Evolutionary conservation across 1,284 basidiomycete species (phyloP).

Genomic region (Ustilago shanxiensis): DNA sequence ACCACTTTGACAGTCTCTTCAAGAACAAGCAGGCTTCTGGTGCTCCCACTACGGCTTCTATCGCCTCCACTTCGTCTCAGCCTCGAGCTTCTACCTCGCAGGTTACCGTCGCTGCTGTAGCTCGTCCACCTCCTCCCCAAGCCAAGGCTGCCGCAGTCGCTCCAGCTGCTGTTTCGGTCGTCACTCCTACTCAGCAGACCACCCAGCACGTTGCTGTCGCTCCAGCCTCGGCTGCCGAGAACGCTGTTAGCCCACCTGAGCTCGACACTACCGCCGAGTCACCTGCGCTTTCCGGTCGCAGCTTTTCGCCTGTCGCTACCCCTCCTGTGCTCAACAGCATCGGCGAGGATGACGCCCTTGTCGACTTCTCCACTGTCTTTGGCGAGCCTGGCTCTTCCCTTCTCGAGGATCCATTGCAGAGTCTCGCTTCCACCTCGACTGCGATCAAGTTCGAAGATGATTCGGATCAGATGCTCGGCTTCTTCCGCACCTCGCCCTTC

Average conservation of each 20-base stretch:
- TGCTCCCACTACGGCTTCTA: background rate
- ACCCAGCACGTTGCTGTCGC: background rate
- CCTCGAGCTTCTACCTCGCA: slow-evolving; percentile 29
- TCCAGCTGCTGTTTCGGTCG: background rate
- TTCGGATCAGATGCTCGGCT: slow-evolving; percentile 35
- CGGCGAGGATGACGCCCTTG: slow-evolving; percentile 23
- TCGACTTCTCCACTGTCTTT: slow-evolving; percentile 39
- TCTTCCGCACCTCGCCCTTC: slow-evolving; percentile 48
- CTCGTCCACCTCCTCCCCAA: slow-evolving; percentile 26
- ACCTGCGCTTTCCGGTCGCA: slow-evolving; percentile 37
- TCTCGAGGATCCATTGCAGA: slow-evolving; percentile 7
- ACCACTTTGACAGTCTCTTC: slow-evolving; percentile 63
- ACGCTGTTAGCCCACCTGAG: slow-evolving; percentile 36
- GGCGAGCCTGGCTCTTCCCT: slow-evolving; percentile 30
- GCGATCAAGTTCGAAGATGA: slow-evolving; percentile 41
- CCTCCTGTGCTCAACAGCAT: slow-evolving; percentile 35
- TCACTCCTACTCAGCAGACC: background rate
- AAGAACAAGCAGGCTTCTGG: slow-evolving; percentile 33
- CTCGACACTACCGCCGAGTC: slow-evolving; percentile 38
- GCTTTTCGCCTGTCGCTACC: slow-evolving; percentile 40
- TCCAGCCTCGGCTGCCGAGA: background rate
- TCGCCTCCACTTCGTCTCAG: slow-evolving; percentile 8
- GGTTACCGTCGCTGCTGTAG: slow-evolving; percentile 43
- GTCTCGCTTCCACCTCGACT: background rate
- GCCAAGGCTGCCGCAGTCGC: slow-evolving; percentile 16